phyloP scores from a whole-genome alignment of 768 basidiomycete species.

The Calocera viscosa region DNA sequence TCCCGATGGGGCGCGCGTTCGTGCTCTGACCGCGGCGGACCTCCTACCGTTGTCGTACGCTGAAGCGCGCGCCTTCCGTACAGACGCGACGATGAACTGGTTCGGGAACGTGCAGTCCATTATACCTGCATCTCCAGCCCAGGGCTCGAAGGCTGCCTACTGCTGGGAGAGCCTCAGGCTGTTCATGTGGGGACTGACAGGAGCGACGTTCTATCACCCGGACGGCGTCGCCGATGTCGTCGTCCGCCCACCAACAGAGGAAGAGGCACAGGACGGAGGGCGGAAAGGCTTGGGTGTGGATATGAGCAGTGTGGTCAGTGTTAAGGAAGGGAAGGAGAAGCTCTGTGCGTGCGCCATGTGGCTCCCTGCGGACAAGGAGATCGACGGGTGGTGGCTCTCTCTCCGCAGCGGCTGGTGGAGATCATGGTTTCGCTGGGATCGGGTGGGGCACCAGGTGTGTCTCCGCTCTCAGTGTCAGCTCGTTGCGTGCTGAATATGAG shows the following conservation, averaged over 20 bases:
- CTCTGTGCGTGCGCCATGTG: conserved; percentile 19
- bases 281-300: no score
- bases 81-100: conserved; percentile 21
- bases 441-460: conserved; percentile 16
- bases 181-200: conserved; percentile 16
- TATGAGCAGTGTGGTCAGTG: neutral
- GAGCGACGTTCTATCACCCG: conserved; percentile 10
- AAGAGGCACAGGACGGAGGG: neutral
- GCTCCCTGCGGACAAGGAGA: conserved; percentile 15
- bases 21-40: neutral
- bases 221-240: conserved; percentile 16
- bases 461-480: neutral
- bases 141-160: neutral
- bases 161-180: conserved; percentile 13
- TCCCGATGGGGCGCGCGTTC: neutral
- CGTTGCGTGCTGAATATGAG: neutral
- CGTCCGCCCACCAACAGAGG: conserved; percentile 3
- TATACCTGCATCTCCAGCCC: neutral
- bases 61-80: conserved; percentile 17
- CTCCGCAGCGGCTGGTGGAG: conserved; percentile 15
- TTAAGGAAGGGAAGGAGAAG: conserved; percentile 10
- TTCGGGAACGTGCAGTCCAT: conserved; percentile 13
- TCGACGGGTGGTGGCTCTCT: conserved; percentile 13
- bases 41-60: neutral
- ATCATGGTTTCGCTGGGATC: conserved; percentile 16